Conservation (phyloP, 2,329 filamentous ascomycete species). For the Pseudocercospora cruenta region DNA sequence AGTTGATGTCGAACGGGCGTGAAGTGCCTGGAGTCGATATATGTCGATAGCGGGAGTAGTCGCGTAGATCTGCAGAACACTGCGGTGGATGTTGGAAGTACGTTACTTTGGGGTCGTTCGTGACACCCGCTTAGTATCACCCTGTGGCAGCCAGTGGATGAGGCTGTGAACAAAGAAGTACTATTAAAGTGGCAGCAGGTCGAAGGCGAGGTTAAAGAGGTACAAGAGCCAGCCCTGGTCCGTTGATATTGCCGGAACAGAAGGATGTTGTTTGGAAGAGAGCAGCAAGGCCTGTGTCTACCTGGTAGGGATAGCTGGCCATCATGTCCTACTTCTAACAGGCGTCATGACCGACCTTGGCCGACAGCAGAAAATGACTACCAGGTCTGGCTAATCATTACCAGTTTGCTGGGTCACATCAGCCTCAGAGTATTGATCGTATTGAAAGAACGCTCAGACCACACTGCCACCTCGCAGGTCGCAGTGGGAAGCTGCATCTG, state of each 20-base stretch:
- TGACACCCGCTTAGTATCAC: conserved; percentile 31
- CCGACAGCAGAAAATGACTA: conserved; percentile 35
- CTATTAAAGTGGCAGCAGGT: conserved; percentile 26
- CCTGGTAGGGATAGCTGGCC: conserved; percentile 36
- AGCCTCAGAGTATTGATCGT: conserved; percentile 48
- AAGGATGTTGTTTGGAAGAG: conserved; percentile 29
- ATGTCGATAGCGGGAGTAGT: conserved; percentile 24
- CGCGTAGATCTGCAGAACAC: conserved; percentile 23
- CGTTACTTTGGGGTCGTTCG: conserved; percentile 27
- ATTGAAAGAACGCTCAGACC: conserved; percentile 49
- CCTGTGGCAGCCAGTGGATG: conserved; percentile 27
- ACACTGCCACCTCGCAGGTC: conserved; percentile 43
- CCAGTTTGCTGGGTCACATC: conserved; percentile 45
- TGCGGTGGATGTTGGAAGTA: conserved; percentile 24
- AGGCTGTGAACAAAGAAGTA: conserved; percentile 32
- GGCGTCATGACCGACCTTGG: conserved; percentile 36
- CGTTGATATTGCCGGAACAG: conserved; percentile 27
- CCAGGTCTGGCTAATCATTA: conserved; percentile 33
- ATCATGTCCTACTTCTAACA: conserved; percentile 32
- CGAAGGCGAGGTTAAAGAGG: conserved; percentile 24
- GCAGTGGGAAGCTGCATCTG: conserved; percentile 53
- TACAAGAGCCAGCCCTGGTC: conserved; percentile 21
- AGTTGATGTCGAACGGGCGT: conserved; percentile 25
- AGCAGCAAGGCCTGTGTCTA: conserved; percentile 32
- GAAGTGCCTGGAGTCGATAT: conserved; percentile 28